Conservation (phyloP, 805 yeast genomes). For the Ogataea nakhonphanomensis region DNA sequence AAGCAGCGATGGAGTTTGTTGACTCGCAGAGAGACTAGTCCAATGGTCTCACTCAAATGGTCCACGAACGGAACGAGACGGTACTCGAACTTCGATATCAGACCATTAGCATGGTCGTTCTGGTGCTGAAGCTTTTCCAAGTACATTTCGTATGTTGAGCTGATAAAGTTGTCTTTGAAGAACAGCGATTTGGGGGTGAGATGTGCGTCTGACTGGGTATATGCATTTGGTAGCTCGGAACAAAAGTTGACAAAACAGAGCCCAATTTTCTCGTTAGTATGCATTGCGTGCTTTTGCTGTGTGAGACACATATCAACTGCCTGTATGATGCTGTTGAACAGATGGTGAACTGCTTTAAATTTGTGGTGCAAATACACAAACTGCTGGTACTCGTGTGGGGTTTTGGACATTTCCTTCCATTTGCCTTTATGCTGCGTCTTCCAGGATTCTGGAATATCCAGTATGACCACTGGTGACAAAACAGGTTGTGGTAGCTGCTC, state of each 20-base stretch:
- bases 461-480: slow-evolving; percentile 15
- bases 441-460: slow-evolving; percentile 23
- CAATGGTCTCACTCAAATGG: slow-evolving; percentile 6
- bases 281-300: slow-evolving; percentile 13
- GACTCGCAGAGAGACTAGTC: neutral
- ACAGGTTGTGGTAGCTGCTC: neutral
- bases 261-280: slow-evolving; percentile 11
- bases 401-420: slow-evolving; percentile 22
- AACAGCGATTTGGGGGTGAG: slow-evolving; percentile 24
- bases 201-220: slow-evolving; percentile 1
- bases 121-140: slow-evolving; percentile 19
- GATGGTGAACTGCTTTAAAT: slow-evolving; percentile 9
- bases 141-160: slow-evolving; percentile 25
- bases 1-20: slow-evolving; percentile 5
- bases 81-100: slow-evolving; percentile 19
- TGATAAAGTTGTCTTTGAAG: slow-evolving; percentile 25
- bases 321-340: slow-evolving; percentile 11
- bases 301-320: slow-evolving; percentile 10
- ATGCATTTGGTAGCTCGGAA: slow-evolving; percentile 10
- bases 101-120: slow-evolving; percentile 14
- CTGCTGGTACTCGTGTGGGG: slow-evolving; percentile 19
- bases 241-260: slow-evolving; percentile 12
- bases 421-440: slow-evolving; percentile 17
- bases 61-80: slow-evolving; percentile 8
- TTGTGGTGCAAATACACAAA: slow-evolving; percentile 17